Conservation (phyloP, 2,329 filamentous ascomycete genomes). For the Magnaporthiopsis incrustans region DNA sequence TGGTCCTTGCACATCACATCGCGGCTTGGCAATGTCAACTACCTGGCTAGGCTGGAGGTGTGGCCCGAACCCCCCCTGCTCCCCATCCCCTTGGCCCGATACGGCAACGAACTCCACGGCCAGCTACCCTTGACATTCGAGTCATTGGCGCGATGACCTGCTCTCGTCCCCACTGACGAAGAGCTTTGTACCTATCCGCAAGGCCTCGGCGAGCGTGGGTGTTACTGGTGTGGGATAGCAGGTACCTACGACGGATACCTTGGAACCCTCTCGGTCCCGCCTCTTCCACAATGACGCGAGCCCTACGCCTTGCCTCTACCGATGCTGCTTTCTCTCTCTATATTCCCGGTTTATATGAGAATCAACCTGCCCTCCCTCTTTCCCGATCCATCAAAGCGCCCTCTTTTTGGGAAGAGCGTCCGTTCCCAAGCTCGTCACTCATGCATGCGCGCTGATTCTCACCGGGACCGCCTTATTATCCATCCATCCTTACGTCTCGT, state of each 20-base stretch:
- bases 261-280: background rate
- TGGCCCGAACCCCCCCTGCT: constrained; percentile 10
- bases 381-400: constrained; percentile 13
- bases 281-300: constrained; percentile 5
- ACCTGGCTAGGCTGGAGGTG: constrained; percentile 18
- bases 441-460: constrained; percentile 14
- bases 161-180: constrained; percentile 4
- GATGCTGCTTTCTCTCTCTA: constrained; percentile 2
- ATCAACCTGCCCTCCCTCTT: constrained; percentile 10
- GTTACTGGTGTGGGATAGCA: background rate
- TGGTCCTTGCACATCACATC: constrained; percentile 12
- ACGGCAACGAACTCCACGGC: background rate
- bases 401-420: constrained; percentile 11
- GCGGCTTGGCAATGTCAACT: constrained; percentile 19
- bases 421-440: constrained; percentile 2
- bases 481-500: constrained; percentile 9
- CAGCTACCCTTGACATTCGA: constrained; percentile 3
- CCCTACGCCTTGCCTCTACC: constrained; percentile 4
- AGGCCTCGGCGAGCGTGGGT: background rate
- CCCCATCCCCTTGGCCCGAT: constrained; percentile 7
- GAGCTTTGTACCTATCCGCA: constrained; percentile 7
- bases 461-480: constrained; percentile 13
- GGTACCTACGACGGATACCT: background rate
- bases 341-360: constrained; percentile 15
- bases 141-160: constrained; percentile 1